Percentiles rank a stretch among this genome's conserved stretches.
Conservation (phyloP, 2,329 filamentous ascomycete genomes). For the Basipetospora sp. region DNA sequence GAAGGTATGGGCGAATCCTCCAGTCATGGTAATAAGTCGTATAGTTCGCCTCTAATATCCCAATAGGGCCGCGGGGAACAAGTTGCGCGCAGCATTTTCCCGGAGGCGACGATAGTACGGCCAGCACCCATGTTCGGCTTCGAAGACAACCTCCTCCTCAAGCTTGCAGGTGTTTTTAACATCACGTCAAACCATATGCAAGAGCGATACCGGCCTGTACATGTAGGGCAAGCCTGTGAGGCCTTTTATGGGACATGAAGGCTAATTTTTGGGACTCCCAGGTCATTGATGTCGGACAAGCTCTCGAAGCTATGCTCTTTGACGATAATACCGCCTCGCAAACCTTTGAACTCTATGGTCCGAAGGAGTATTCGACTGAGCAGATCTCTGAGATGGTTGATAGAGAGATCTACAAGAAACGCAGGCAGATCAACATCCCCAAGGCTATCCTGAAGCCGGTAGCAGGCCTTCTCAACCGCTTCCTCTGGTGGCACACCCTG, state of each 20-base stretch:
- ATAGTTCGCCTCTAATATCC: conserved; percentile 9
- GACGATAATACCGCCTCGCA: conserved; percentile 82
- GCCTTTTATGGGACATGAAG: background rate
- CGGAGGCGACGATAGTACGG: conserved; percentile 90
- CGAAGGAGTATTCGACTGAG: conserved; percentile 76
- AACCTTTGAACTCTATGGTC: conserved; percentile 89
- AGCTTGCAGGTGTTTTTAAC: conserved; percentile 65
- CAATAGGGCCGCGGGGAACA: conserved; percentile 62
- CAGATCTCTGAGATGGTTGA: conserved; percentile 82
- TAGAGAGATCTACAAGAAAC: conserved; percentile 78
- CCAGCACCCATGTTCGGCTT: conserved; percentile 89
- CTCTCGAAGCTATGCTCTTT: conserved; percentile 76
- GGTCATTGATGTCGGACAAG: conserved; percentile 79
- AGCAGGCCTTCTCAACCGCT: conserved; percentile 60
- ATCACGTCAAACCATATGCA: conserved; percentile 86
- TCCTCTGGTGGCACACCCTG: conserved; percentile 76
- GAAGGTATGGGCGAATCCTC: conserved; percentile 46
- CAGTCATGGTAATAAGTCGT: too few relatives aligned
- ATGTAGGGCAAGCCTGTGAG: conserved; percentile 38
- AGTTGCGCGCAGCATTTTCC: conserved; percentile 76
- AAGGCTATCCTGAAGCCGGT: conserved; percentile 64
- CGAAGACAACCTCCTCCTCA: conserved; percentile 82
- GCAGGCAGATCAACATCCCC: conserved; percentile 82
- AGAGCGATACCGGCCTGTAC: conserved; percentile 80
- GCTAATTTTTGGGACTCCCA: conserved; percentile 17